phyloP scores from a whole-genome alignment of 129 eudicot genomes.

The Flaveria brownii region DNA sequence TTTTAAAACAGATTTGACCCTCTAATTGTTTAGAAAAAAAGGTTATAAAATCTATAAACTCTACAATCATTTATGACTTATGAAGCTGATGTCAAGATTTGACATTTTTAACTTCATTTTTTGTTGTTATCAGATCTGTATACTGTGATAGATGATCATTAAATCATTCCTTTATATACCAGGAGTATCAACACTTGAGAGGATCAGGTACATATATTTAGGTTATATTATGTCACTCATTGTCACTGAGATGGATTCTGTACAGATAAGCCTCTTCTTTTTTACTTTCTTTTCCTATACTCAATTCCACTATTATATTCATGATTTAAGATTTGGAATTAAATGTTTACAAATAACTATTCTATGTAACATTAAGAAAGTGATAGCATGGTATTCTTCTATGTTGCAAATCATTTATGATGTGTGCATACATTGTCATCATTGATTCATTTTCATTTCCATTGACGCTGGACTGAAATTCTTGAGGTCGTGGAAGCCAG shows the following conservation, averaged over 20 bases:
- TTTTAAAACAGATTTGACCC: not conserved
- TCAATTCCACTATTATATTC: conserved; percentile 27
- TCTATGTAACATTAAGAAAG: not conserved
- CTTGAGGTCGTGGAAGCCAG: too few relatives aligned
- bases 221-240: conserved; percentile 18
- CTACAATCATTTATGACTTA: not conserved
- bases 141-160: conserved; percentile 21
- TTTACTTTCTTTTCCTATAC: conserved; percentile 1
- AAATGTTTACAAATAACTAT: not conserved
- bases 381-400: not conserved
- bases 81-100: not conserved
- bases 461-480: too few relatives aligned
- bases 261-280: conserved; percentile 24
- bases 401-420: not conserved
- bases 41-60: not conserved
- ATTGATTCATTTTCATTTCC: too few relatives aligned
- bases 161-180: conserved; percentile 25
- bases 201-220: conserved; percentile 18
- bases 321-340: conserved; percentile 10
- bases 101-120: not conserved
- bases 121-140: conserved; percentile 16
- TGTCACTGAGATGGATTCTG: conserved; percentile 24
- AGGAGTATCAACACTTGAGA: conserved; percentile 22
- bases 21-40: not conserved
- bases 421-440: too few relatives aligned